These are phyloP conservation scores for Cocos nucifera DNA, from an alignment of 176 grass and related monocot genomes.

Conservation along the genomic window DNA sequence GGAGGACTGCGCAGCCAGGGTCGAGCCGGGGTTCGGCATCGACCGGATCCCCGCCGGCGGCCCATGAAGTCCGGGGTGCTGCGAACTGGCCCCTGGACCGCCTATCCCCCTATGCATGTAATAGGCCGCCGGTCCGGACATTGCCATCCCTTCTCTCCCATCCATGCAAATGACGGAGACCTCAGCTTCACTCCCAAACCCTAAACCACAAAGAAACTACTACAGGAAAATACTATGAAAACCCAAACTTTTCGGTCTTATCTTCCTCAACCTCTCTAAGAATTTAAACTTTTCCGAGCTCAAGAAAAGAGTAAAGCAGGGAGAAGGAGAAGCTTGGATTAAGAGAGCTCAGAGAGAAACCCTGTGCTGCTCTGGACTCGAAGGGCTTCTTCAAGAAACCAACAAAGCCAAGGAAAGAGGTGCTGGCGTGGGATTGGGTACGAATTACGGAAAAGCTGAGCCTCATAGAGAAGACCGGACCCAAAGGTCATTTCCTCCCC, in stretches of 20 bases:
- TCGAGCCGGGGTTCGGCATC: conserved; percentile 4
- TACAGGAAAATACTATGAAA: no score
- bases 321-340: no score
- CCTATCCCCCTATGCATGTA: conserved; percentile 18
- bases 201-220: not conserved
- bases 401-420: no score
- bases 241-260: not conserved
- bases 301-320: no score
- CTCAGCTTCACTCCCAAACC: not conserved
- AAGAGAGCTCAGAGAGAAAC: no score
- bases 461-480: no score
- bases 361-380: no score
- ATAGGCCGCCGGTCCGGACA: conserved; percentile 2
- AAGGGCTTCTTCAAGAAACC: no score
- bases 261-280: not conserved
- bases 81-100: not conserved
- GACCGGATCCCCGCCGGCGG: conserved; percentile 13
- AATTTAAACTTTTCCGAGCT: no score
- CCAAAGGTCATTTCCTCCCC: no score
- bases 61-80: conserved; percentile 5
- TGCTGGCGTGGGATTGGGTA: no score
- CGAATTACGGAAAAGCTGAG: no score
- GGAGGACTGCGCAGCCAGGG: conserved; percentile 1
- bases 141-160: conserved; percentile 16
- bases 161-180: conserved; percentile 10